A percentile compares a stretch with the other conserved stretches of the same genome.
These are phyloP conservation scores for Botrytis byssoidea DNA, from an alignment of 2,329 filamentous ascomycete species.

Conservation along the genomic window DNA sequence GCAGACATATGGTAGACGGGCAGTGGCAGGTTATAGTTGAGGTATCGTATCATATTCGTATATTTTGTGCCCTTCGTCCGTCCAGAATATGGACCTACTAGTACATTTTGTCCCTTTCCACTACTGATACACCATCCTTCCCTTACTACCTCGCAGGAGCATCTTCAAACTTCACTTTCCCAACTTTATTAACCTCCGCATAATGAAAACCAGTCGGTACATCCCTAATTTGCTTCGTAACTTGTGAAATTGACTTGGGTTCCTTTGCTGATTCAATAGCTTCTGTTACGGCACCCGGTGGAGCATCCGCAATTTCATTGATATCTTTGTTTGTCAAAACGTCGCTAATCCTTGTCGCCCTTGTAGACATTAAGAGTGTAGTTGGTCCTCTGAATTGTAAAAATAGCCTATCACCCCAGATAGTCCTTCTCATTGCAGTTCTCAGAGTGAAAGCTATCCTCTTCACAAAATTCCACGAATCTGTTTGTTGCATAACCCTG, in stretches of 20 bases:
- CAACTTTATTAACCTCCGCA: constrained; percentile 56
- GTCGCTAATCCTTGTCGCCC: constrained; percentile 76
- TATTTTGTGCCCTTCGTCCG: background rate
- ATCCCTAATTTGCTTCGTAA: constrained; percentile 38
- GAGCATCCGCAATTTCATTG: constrained; percentile 83
- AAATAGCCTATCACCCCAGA: constrained; percentile 94
- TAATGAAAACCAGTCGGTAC: constrained; percentile 52
- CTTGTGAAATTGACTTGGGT: constrained; percentile 39
- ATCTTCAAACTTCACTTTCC: constrained; percentile 60
- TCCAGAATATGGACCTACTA: constrained; percentile 3
- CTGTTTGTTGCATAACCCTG: constrained; percentile 66
- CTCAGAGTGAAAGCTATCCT: constrained; percentile 66
- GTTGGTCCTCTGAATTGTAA: constrained; percentile 84
- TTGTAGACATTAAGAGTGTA: constrained; percentile 83
- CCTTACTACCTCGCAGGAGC: constrained; percentile 26
- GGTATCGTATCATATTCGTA: constrained; percentile 10
- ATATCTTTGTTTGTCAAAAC: constrained; percentile 75
- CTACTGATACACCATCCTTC: background rate
- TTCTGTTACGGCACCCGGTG: constrained; percentile 66
- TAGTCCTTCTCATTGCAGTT: constrained; percentile 74
- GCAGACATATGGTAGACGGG: background rate
- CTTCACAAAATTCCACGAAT: constrained; percentile 68
- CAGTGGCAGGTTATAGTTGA: background rate
- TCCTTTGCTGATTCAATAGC: constrained; percentile 51
- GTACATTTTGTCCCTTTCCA: constrained; percentile 9